These are phyloP conservation scores for Cyathus striatus DNA, from an alignment of 768 basidiomycete genomes.

Conservation along the genomic window DNA sequence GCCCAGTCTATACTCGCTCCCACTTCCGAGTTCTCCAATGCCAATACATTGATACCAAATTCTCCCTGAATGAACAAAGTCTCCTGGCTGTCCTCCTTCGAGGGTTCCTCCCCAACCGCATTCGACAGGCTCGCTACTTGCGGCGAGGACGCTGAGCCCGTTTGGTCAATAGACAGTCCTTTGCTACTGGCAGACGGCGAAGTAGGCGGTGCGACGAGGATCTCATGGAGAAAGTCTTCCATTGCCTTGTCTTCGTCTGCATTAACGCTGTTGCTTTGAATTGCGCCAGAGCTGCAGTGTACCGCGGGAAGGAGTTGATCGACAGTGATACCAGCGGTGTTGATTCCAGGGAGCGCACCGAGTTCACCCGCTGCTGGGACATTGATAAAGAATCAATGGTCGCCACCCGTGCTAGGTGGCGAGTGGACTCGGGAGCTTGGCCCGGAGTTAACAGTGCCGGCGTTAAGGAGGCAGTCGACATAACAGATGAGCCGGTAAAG, in stretches of 20 bases:
- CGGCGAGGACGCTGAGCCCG: slow-evolving; percentile 13
- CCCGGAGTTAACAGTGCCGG: slow-evolving; percentile 14
- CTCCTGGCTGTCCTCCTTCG: background rate
- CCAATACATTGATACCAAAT: slow-evolving; percentile 12
- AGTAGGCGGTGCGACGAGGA: slow-evolving; percentile 41
- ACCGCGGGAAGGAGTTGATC: slow-evolving; percentile 3
- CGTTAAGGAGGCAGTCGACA: no score
- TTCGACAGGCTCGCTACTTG: slow-evolving; percentile 7
- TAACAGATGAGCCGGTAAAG: no score
- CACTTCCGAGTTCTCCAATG: slow-evolving; percentile 17
- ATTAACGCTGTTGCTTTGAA: slow-evolving; percentile 12
- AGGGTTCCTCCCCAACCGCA: background rate
- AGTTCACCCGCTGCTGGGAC: slow-evolving; percentile 95
- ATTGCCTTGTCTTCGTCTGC: slow-evolving; percentile 55
- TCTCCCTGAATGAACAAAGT: slow-evolving; percentile 2
- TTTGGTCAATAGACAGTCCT: slow-evolving; percentile 14
- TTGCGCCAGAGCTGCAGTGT: slow-evolving; percentile 14
- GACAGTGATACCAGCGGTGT: no score
- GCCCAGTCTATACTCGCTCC: slow-evolving; percentile 23
- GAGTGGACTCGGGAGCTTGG: slow-evolving; percentile 61
- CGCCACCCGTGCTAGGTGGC: slow-evolving; percentile 99
- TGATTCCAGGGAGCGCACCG: slow-evolving; percentile 19
- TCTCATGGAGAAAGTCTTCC: slow-evolving; percentile 67
- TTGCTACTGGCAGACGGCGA: slow-evolving; percentile 30
- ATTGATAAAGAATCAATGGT: slow-evolving; percentile 62